A percentile compares a stretch with the other conserved stretches of the same genome.
Evolutionary conservation across 169 alveolate genomes (phyloP).

Genomic region (Plasmodium knowlesi): DNA sequence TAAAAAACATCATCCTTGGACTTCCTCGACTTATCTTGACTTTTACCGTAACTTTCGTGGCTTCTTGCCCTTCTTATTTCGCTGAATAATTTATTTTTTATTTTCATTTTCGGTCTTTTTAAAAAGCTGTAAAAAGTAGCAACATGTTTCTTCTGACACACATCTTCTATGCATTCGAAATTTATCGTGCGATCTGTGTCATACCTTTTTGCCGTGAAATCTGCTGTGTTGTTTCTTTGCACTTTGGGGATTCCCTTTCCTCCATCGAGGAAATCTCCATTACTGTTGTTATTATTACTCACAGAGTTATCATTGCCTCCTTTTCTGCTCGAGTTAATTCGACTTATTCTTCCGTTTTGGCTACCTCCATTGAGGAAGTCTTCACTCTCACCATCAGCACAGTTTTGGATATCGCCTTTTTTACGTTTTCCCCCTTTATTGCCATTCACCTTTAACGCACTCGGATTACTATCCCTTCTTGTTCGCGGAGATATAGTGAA

Average conservation of each 20-base stretch:
- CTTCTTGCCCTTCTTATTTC: slow-evolving; percentile 74
- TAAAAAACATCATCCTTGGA: slow-evolving; percentile 14
- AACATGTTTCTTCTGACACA: slow-evolving; percentile 26
- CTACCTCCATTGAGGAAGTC: not conserved
- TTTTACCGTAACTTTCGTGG: slow-evolving; percentile 63
- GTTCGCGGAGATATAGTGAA: not conserved
- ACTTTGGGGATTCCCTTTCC: not conserved
- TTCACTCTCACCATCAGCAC: not conserved
- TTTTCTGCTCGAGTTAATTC: not conserved
- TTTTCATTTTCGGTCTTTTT: slow-evolving; percentile 14
- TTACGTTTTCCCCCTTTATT: not conserved
- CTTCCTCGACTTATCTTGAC: slow-evolving; percentile 2
- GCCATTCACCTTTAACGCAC: not conserved
- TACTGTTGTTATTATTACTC: not conserved
- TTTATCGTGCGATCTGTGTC: slow-evolving; percentile 71
- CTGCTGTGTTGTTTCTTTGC: slow-evolving; percentile 50
- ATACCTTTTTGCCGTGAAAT: slow-evolving; percentile 24
- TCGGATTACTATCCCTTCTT: not conserved
- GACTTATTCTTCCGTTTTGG: not conserved
- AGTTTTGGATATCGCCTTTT: not conserved
- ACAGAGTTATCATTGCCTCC: not conserved
- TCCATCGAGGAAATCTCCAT: not conserved
- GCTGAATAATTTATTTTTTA: slow-evolving; percentile 32
- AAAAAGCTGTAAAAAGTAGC: slow-evolving; percentile 65
- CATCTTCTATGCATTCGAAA: slow-evolving; percentile 47